A percentile compares a stretch with the other conserved stretches of the same genome.
phyloP scores from a whole-genome alignment of 305 asterid genomes.

The Lippia alba region DNA sequence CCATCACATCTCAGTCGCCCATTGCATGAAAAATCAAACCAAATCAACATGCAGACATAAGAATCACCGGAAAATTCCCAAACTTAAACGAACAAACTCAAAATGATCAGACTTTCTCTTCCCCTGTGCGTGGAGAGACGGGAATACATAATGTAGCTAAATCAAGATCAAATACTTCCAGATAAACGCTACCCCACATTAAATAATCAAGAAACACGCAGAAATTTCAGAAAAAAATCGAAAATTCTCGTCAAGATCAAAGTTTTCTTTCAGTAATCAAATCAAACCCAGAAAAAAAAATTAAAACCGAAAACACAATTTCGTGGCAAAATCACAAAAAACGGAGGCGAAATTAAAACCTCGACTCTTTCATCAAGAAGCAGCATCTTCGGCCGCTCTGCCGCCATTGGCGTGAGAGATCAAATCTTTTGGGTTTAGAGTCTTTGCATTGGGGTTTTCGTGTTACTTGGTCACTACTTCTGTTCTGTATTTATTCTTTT shows the following conservation, averaged over 20 bases:
- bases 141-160: conserved; percentile 30
- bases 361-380: conserved; percentile 52
- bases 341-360: conserved; percentile 39
- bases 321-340: conserved; percentile 4
- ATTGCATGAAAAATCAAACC: conserved; percentile 34
- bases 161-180: conserved; percentile 18
- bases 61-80: background rate
- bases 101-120: background rate
- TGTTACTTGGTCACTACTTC: too few relatives aligned
- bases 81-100: conserved; percentile 6
- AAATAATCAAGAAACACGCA: conserved; percentile 18
- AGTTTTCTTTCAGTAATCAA: background rate
- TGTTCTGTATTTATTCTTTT: too few relatives aligned
- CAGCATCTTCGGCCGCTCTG: conserved; percentile 41
- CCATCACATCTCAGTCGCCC: conserved; percentile 12
- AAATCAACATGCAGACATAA: conserved; percentile 52
- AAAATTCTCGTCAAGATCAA: conserved; percentile 13
- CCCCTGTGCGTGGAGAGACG: background rate
- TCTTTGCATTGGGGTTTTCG: background rate
- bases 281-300: background rate
- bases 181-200: background rate
- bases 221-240: background rate
- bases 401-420: conserved; percentile 47
- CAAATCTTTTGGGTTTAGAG: background rate
- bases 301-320: too few relatives aligned